Evolutionary conservation across 2,329 filamentous ascomycete species (phyloP).

Genomic region (Mycocentrospora acerina): DNA sequence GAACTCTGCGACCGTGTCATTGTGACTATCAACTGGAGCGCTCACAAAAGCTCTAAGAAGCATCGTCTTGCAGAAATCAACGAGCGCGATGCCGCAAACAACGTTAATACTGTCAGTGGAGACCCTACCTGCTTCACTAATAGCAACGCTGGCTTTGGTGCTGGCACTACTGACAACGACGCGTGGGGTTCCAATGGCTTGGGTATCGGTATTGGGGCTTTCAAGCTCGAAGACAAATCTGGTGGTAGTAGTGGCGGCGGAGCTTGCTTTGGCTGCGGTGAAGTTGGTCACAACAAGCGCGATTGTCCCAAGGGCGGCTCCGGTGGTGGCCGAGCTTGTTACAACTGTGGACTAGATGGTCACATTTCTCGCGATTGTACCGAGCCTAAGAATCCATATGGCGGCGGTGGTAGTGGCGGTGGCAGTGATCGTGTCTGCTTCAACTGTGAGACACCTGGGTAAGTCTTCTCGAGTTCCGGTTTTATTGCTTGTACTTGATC

Average conservation of each 20-base stretch:
- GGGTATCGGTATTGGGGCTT: neutral
- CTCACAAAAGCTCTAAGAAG: conserved; percentile 36
- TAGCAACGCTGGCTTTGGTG: conserved; percentile 6
- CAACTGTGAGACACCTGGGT: conserved; percentile 26
- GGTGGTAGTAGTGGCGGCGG: conserved; percentile 15
- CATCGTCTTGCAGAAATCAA: conserved; percentile 27
- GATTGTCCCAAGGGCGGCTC: conserved; percentile 22
- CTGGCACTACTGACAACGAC: conserved; percentile 47
- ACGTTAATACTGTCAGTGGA: conserved; percentile 8
- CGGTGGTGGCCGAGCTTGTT: conserved; percentile 10
- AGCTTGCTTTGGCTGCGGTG: conserved; percentile 29
- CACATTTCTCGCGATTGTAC: conserved; percentile 29
- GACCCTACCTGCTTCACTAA: conserved; percentile 8
- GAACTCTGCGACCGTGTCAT: conserved; percentile 35
- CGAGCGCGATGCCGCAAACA: conserved; percentile 16
- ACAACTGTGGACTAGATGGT: conserved; percentile 20
- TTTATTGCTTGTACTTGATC: no score
- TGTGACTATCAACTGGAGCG: conserved; percentile 32
- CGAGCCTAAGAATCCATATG: conserved; percentile 17
- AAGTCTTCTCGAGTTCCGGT: neutral
- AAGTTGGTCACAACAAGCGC: conserved; percentile 25
- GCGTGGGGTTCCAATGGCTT: conserved; percentile 32
- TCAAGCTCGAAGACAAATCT: conserved; percentile 7
- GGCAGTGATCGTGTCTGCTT: conserved; percentile 19
- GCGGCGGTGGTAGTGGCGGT: conserved; percentile 11